These are phyloP conservation scores for Colletotrichum eleusines DNA, from an alignment of 2,329 filamentous ascomycete species.

Conservation along the genomic window DNA sequence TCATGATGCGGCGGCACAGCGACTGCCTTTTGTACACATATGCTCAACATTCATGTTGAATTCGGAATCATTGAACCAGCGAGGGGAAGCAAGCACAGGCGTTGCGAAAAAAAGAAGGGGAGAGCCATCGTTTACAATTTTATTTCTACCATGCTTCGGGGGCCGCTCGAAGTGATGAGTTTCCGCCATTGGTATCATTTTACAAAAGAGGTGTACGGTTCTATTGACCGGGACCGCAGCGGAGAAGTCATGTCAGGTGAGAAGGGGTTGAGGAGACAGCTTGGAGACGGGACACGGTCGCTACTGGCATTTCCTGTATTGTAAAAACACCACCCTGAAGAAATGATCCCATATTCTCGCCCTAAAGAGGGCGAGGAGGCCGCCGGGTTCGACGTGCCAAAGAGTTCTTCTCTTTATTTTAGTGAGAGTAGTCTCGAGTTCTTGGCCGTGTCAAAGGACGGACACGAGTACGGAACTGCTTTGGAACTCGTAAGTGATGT, in stretches of 20 bases:
- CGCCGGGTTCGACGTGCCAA: conserved; percentile 36
- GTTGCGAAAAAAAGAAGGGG: conserved; percentile 30
- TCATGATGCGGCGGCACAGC: conserved; percentile 1
- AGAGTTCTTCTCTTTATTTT: background rate
- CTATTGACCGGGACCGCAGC: background rate
- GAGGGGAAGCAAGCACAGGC: conserved; percentile 37
- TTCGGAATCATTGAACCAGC: conserved; percentile 18
- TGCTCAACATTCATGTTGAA: conserved; percentile 20
- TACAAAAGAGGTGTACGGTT: background rate
- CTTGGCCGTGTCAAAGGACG: background rate
- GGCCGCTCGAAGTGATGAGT: background rate
- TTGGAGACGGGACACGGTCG: conserved; percentile 18
- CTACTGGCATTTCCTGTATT: conserved; percentile 30
- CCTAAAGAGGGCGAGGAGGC: conserved; percentile 30
- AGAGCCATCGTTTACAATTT: conserved; percentile 4
- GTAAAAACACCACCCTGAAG: conserved; percentile 23
- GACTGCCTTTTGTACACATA: conserved; percentile 30
- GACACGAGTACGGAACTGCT: background rate
- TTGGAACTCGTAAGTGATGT: background rate
- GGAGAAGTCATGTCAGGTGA: background rate
- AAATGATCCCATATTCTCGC: conserved; percentile 27
- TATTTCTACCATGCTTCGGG: background rate
- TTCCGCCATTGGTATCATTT: background rate
- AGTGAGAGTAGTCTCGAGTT: background rate
- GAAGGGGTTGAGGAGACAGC: background rate